These are phyloP conservation scores for Begonia loranthoides DNA, from an alignment of 306 rosid genomes.

Conservation along the genomic window DNA sequence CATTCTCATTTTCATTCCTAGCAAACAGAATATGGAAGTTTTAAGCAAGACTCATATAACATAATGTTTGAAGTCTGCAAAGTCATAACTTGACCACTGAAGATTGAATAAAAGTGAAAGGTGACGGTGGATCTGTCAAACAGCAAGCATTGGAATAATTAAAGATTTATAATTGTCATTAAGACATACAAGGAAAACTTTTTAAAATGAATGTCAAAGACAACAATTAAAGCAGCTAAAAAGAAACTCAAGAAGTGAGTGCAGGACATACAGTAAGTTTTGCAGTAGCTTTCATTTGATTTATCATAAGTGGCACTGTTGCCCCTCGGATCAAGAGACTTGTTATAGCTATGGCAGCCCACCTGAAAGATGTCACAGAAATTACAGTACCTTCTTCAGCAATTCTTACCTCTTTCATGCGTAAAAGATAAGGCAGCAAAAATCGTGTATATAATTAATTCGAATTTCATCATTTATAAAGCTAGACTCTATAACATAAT, in stretches of 20 bases:
- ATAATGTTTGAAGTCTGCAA: no score
- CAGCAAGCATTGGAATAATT: conserved; percentile 13
- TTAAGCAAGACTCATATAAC: no score
- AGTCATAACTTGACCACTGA: no score
- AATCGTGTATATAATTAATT: no score
- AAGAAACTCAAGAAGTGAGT: conserved; percentile 4
- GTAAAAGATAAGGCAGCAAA: no score
- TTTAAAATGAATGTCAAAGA: neutral
- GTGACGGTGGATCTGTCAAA: conserved; percentile 36
- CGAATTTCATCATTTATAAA: no score
- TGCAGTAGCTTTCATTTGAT: conserved; percentile 73
- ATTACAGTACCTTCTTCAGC: no score
- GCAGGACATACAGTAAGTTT: conserved; percentile 54
- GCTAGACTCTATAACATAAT: no score
- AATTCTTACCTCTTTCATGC: no score
- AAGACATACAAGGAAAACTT: neutral
- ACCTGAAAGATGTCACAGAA: conserved; percentile 38
- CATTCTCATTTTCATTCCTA: no score
- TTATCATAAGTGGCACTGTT: conserved; percentile 56
- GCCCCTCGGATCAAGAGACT: conserved; percentile 55
- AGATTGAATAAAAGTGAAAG: conserved; percentile 13
- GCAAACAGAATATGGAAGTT: no score
- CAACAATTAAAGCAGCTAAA: neutral
- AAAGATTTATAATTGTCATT: neutral
- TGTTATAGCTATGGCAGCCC: conserved; percentile 66